Base-by-base conservation (phyloP, 192 early-diverging fungal genomes). In the Dissophora ornata region DNA sequence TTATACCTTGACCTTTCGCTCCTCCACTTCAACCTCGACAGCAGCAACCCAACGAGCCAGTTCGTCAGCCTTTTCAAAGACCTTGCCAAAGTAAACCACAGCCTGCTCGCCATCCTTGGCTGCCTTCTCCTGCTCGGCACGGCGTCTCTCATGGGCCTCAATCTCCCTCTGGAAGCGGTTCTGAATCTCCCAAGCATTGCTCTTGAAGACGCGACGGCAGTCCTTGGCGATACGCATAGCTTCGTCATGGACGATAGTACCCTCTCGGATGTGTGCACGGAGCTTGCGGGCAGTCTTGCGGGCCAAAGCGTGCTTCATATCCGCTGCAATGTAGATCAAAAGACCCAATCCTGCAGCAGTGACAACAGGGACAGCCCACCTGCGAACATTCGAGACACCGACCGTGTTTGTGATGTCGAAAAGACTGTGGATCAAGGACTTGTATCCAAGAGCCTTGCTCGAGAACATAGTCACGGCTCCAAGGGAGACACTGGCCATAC, bases 141-240 rank as follows among this genome's bases (percentile, higher is more conserved):
- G 88, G 40, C 81, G 82, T 40, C 84, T 80, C 62, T 93, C 88
- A 52, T 92, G 86, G 18, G 85, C 82, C 65, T 93, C 91, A 49
- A 93, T 88, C 66, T 91, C 89, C 62, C 83, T 84, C 79, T 91
- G 87, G 79, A 90, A 87, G 16, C 84, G 83, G 67, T 80, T 83
- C 75, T 91, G 91, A 44, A 92, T 71, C 52, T 90, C 88, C 87
- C 88, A 90, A 3, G 88, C 89, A 64, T 88, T 89, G 58, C 87
- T 81, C 22, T 91, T 86, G 47, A 91, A 77, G 5, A 88, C 80
- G 33, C 89, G 88, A 57, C 88, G 84, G 8, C 87, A 83, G 51
- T 90, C 89, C 19, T 84, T 84, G 19, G 83, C 79, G 48, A 94
- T 85, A 44, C 89, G 85, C 61, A 89, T 84, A 33, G 87, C 83